Conservation (phyloP, 2,329 filamentous ascomycete species). For the Arachnopeziza araneosa region DNA sequence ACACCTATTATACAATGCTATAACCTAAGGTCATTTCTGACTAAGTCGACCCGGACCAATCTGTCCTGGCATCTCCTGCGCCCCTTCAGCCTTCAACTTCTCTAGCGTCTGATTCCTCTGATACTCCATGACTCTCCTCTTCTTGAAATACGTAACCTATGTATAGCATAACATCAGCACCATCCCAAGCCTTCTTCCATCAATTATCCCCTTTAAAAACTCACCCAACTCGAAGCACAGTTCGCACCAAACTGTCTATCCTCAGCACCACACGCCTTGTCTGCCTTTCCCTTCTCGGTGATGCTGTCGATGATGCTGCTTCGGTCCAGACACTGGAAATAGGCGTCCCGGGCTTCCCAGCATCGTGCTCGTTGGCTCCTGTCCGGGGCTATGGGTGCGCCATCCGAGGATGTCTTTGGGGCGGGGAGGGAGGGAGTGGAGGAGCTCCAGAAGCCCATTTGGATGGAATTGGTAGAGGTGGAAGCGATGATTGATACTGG, state of each 20-base stretch:
- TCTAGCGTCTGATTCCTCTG: conserved; percentile 77
- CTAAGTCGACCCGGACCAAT: conserved; percentile 3
- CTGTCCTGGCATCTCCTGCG: conserved; percentile 47
- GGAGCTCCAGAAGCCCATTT: conserved; percentile 47
- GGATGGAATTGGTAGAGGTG: background rate
- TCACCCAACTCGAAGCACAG: conserved; percentile 86
- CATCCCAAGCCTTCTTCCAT: background rate
- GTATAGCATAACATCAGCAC: conserved; percentile 1
- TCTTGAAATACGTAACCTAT: conserved; percentile 96
- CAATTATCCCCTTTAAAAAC: conserved; percentile 31
- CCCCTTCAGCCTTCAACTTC: conserved; percentile 68
- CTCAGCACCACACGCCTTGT: conserved; percentile 54
- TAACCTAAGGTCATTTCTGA: background rate
- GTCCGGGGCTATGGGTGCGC: conserved; percentile 73
- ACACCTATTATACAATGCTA: background rate
- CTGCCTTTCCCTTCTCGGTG: conserved; percentile 47
- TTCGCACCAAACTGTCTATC: conserved; percentile 69
- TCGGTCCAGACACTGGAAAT: conserved; percentile 82
- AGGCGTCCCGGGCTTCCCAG: conserved; percentile 84
- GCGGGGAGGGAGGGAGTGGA: conserved; percentile 32
- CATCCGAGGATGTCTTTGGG: conserved; percentile 45
- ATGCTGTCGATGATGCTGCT: conserved; percentile 75
- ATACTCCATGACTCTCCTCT: conserved; percentile 86
- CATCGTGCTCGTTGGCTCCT: conserved; percentile 75
- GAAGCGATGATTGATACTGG: background rate